phyloP scores from a whole-genome alignment of 495 filamentous ascomycete species.

The Wilcoxina mikolae region DNA sequence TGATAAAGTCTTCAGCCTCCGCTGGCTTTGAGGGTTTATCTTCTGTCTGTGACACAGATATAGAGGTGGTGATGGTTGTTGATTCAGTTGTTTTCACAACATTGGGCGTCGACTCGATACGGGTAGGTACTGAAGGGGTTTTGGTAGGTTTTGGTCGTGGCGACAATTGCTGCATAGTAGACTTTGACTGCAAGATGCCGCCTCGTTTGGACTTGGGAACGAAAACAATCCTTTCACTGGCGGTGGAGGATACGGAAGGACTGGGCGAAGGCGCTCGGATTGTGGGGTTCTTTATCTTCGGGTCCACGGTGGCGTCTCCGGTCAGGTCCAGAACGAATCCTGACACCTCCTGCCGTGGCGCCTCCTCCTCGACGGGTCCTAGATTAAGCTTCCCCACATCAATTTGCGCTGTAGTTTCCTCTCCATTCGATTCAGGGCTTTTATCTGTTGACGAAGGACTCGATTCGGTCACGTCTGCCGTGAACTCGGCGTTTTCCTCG shows the following conservation, averaged over 20 bases:
- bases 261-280: conserved; percentile 10
- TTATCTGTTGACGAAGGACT: too few relatives aligned
- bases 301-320: conserved; percentile 9
- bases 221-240: conserved; percentile 25
- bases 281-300: background rate
- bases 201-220: conserved; percentile 13
- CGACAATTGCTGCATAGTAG: background rate
- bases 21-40: background rate
- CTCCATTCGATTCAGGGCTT: too few relatives aligned
- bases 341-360: background rate
- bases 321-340: conserved; percentile 13
- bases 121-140: too few relatives aligned
- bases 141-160: background rate
- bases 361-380: background rate
- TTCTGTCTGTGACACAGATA: background rate
- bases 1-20: conserved; percentile 1
- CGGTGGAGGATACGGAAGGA: conserved; percentile 9
- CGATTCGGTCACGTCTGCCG: too few relatives aligned
- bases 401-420: conserved; percentile 3
- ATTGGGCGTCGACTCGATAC: too few relatives aligned
- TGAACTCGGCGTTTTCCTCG: background rate
- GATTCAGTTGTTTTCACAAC: background rate
- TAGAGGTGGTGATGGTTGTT: background rate
- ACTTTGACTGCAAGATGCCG: background rate
- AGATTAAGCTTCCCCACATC: conserved; percentile 12